These are phyloP conservation scores for Lasiodiplodia sp. DNA, from an alignment of 2,329 filamentous ascomycete genomes.

Conservation along the genomic window DNA sequence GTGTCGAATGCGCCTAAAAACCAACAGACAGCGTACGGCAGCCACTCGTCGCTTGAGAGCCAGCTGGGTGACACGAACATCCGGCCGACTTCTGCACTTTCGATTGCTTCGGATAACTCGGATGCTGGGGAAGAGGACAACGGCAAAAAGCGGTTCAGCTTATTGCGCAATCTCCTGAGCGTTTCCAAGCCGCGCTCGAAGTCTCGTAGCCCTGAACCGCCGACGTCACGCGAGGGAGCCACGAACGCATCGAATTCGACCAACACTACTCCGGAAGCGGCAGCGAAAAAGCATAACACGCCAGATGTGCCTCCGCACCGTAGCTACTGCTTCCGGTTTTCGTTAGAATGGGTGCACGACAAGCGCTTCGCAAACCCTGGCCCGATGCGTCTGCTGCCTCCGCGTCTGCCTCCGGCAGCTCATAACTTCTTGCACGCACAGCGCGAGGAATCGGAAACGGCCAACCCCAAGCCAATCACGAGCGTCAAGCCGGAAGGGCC, in stretches of 20 bases:
- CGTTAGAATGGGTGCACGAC: slow-evolving; percentile 69
- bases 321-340: slow-evolving; percentile 76
- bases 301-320: slow-evolving; percentile 59
- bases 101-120: slow-evolving; percentile 44
- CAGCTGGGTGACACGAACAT: slow-evolving; percentile 36
- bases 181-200: slow-evolving; percentile 53
- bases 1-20: slow-evolving; percentile 45
- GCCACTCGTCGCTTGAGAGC: slow-evolving; percentile 15
- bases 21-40: slow-evolving; percentile 22
- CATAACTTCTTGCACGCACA: slow-evolving; percentile 66
- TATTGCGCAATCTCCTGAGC: slow-evolving; percentile 69
- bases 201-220: slow-evolving; percentile 44
- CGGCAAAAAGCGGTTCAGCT: slow-evolving; percentile 66
- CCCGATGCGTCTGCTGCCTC: slow-evolving; percentile 69
- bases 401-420: slow-evolving; percentile 73
- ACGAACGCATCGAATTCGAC: slow-evolving; percentile 33
- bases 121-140: slow-evolving; percentile 39
- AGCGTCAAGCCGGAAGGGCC: slow-evolving; percentile 45
- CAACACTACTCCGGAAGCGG: slow-evolving; percentile 30
- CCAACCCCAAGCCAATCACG: slow-evolving; percentile 16
- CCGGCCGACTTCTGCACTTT: slow-evolving; percentile 41
- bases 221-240: slow-evolving; percentile 31
- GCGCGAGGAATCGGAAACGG: slow-evolving; percentile 32
- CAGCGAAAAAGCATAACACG: slow-evolving; percentile 36
- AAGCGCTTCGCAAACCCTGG: slow-evolving; percentile 63